Evolutionary conservation across 148 eudicot species (phyloP), one percentile per base, ranked within the genome.

Genomic region (Rhododendron williamsianum): DNA sequence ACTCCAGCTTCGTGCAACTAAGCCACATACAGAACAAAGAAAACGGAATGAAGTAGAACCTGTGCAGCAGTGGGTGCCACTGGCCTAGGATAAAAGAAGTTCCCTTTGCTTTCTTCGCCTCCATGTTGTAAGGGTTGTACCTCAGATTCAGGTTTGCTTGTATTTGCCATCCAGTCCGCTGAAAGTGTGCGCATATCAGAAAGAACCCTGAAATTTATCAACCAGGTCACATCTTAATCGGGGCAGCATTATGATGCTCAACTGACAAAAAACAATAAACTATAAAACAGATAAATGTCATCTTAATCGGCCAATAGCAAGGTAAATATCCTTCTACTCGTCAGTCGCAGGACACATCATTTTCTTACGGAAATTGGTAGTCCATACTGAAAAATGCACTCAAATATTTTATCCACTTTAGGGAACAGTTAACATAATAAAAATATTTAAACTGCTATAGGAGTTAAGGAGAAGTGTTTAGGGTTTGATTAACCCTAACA

Each of bases 111-210:
- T 89, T 95, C 99, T 91, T 97, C 98, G 82, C 94, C 92, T 69
- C 95, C 98, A 85, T 91, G 98, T 80, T 92, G 97, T 60, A 87
- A 85, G 27, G 91, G 84, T 88, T 93, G 98, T 84, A 95, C 58
- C 60, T 94, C 94, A 84, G 90, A 85, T 76, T 94, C 98, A 86
- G 93, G 92, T 86, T 92, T 92, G 95, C 91, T 92, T 84, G 98
- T 97, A 86, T 94, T 97, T 79, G 99, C 98, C 99, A 97, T 97
- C 99, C 99, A 97, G 89, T 97, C 99, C 3, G 99, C 99, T 81
- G 99, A 93, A 87, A 97, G 98, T 41, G 99, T 97, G 85, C 99
- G 91, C 99, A 97, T 97, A 91, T 97, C 99, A 77, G 98, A 95
- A 86, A 97, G 94, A 88, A 97, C 94, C 94, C 99, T 97, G 95